Conservation (phyloP, 2,329 filamentous ascomycete genomes). For the Fusarium napiforme region DNA sequence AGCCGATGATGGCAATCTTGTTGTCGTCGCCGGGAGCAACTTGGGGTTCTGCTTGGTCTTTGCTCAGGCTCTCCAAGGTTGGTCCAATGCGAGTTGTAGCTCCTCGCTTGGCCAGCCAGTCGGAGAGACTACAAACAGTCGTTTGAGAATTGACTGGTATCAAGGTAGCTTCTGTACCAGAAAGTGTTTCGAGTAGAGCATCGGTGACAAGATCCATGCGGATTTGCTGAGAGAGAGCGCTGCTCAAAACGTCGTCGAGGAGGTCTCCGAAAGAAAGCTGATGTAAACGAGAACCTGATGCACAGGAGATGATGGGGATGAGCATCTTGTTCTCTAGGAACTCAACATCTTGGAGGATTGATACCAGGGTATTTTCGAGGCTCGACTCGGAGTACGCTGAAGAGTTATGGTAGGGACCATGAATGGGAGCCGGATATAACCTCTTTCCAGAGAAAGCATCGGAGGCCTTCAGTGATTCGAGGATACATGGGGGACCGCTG, state of each 20-base stretch:
- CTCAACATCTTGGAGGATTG: not conserved
- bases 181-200: not conserved
- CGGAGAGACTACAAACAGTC: not conserved
- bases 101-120: not conserved
- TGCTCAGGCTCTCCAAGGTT: not conserved
- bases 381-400: not conserved
- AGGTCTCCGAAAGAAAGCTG: not conserved
- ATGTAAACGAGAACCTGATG: not conserved
- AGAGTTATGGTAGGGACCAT: not conserved
- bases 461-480: not conserved
- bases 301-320: not conserved
- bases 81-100: not conserved
- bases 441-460: not conserved
- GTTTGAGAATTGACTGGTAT: not conserved
- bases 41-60: not conserved
- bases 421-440: not conserved
- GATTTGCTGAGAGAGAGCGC: not conserved
- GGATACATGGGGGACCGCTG: not conserved
- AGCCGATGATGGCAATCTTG: conserved; percentile 85
- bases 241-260: not conserved
- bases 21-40: not conserved
- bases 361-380: not conserved
- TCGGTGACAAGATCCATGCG: not conserved
- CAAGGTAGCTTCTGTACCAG: not conserved
- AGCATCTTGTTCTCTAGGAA: not conserved